Conservation (phyloP, 495 filamentous ascomycete species). For the Pseudoneurospora amorphoporcata region DNA sequence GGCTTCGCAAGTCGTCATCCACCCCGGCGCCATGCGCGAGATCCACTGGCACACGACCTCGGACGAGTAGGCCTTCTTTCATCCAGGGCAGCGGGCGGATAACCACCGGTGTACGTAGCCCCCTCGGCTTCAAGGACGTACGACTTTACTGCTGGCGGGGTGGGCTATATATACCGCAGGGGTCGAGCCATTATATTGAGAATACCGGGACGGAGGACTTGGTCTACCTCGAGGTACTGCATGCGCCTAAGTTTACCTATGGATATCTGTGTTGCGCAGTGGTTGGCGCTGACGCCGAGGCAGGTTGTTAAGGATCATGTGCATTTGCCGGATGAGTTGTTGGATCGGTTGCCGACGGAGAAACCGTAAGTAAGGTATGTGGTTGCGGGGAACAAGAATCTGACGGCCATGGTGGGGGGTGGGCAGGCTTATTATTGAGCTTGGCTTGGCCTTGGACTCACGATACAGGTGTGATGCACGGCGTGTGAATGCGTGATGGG, state of each 20-base stretch:
- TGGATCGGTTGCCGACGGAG: slow-evolving; percentile 47
- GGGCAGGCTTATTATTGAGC: slow-evolving; percentile 22
- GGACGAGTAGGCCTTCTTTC: slow-evolving; percentile 74
- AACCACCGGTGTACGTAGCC: slow-evolving; percentile 54
- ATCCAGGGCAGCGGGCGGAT: slow-evolving; percentile 55
- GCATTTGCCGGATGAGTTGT: slow-evolving; percentile 41
- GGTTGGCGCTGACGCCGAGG: slow-evolving; percentile 52
- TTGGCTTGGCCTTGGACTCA: too few relatives aligned
- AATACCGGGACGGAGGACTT: slow-evolving; percentile 60
- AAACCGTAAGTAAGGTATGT: slow-evolving; percentile 58
- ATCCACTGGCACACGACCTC: slow-evolving; percentile 70
- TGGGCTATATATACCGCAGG: slow-evolving; percentile 58
- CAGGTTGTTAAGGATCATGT: slow-evolving; percentile 58
- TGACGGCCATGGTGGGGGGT: slow-evolving; percentile 26
- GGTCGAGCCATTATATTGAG: slow-evolving; percentile 61
- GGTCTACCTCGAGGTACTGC: slow-evolving; percentile 60
- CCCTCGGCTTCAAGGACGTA: slow-evolving; percentile 53
- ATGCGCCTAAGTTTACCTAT: slow-evolving; percentile 52
- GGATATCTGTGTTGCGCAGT: slow-evolving; percentile 55
- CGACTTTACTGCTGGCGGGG: slow-evolving; percentile 65
- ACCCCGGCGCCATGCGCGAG: slow-evolving; percentile 65
- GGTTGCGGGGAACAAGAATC: slow-evolving; percentile 34
- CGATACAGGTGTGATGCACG: too few relatives aligned
- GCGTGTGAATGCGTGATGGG: neutral
- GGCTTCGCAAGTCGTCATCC: slow-evolving; percentile 53